Conservation (phyloP, 768 basidiomycete genomes). For the Suillus hirtellus region DNA sequence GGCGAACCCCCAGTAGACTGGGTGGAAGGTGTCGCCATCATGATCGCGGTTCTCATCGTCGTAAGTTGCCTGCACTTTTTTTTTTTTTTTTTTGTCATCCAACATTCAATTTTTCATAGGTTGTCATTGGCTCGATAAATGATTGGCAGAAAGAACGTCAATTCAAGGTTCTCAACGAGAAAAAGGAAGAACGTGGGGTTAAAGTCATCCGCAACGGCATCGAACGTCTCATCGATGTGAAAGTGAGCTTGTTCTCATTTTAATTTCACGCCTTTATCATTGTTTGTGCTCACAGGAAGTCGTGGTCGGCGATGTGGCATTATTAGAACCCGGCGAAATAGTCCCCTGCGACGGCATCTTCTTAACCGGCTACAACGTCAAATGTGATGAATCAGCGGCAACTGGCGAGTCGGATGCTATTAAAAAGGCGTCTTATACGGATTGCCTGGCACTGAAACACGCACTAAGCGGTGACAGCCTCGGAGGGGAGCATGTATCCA, state of each 20-base stretch:
- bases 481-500: conserved; percentile 24
- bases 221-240: conserved; percentile 78
- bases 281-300: conserved; percentile 58
- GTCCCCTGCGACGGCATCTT: conserved; percentile 96
- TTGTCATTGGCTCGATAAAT: conserved; percentile 90
- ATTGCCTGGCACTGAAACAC: conserved; percentile 58
- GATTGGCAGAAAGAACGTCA: conserved; percentile 99
- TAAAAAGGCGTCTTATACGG: conserved; percentile 78
- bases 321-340: conserved; percentile 94
- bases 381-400: conserved; percentile 94
- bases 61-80: conserved; percentile 40
- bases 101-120: conserved; percentile 40
- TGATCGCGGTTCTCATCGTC: conserved; percentile 74
- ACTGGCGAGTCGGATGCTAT: conserved; percentile 98
- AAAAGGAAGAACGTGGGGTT: conserved; percentile 91
- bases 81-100: not conserved
- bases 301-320: conserved; percentile 90
- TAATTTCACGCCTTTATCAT: not conserved
- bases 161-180: conserved; percentile 88
- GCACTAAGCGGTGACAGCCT: conserved; percentile 26
- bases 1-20: conserved; percentile 85
- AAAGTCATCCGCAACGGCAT: conserved; percentile 76
- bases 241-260: conserved; percentile 42
- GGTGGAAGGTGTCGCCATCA: conserved; percentile 92
- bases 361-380: conserved; percentile 88